Evolutionary conservation across 2,329 filamentous ascomycete species (phyloP), one percentile per base, ranked within the genome.

Genomic region (Malbranchea cinnamomea): DNA sequence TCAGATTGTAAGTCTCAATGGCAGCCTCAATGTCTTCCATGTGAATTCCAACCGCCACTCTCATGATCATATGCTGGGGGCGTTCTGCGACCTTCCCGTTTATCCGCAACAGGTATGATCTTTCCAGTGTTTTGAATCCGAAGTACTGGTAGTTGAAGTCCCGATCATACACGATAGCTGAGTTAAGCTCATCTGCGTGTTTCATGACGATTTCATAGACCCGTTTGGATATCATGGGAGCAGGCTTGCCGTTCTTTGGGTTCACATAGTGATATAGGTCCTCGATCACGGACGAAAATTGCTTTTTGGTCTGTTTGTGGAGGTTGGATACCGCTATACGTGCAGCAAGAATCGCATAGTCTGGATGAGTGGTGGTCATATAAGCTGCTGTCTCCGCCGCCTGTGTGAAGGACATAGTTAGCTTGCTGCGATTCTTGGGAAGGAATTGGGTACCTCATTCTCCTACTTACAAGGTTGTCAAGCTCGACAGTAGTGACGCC

Each of bases 111-210:
- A 98, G 77, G 52, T 98, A 98, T 50, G 89, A 98, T 37, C 89
- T 78, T 67, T 98, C 89, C 22, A 98, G 67, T 5, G 89, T 98
- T 73, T 98, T 98, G 75, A 98, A 98, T 41, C 89, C 89, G 50
- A 98, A 98, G 65, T 92, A 98, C 65, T 98, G 89, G 67, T 98
- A 98, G 71, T 95, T 94, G 71, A 98, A 98, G 56, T 98, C 89
- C 45, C 89, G 80, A 63, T 98, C 89, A 50, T 95, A 98, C 48
- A 98, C 87, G 54, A 98, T 95, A 48, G 89, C 89, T 24, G 87
- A 95, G 67, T 98, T 93, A 34, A 98, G 71, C 62, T 98, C 89
- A 33, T 93, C 89, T 48, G 83, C 84, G 60, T 98, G 84, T 50
- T 79, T 81, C 80, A 93, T 89, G 41, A 98, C 79, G 39, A 74